These are phyloP conservation scores for Paramecium biaurelia DNA, from an alignment of 73 alveolate genomes.

Conservation along the genomic window DNA sequence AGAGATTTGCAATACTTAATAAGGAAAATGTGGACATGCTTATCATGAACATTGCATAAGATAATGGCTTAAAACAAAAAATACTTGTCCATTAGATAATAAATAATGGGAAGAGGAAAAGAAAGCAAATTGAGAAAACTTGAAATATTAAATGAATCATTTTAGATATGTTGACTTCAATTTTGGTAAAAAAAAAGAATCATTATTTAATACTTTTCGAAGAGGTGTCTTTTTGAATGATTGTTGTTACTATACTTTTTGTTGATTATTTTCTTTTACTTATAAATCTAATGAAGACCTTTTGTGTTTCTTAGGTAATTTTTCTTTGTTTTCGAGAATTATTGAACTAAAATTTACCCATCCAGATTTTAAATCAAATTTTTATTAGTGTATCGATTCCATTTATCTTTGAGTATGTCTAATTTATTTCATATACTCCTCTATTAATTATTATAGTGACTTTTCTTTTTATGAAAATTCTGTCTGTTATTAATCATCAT, in stretches of 20 bases:
- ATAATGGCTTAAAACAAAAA: slow-evolving; percentile 31
- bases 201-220: neutral
- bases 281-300: neutral
- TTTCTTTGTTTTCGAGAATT: neutral
- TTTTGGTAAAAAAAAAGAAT: neutral
- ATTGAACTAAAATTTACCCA: slow-evolving; percentile 5
- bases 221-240: neutral
- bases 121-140: neutral
- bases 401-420: neutral
- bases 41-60: slow-evolving; percentile 48
- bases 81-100: slow-evolving; percentile 50
- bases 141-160: slow-evolving; percentile 12
- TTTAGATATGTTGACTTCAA: neutral
- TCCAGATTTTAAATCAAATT: neutral
- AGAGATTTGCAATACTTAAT: neutral
- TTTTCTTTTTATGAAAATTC: neutral
- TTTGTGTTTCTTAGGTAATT: neutral
- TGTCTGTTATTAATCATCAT: neutral
- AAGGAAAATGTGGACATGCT: slow-evolving; percentile 34
- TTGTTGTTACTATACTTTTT: neutral
- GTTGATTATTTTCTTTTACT: neutral
- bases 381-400: neutral
- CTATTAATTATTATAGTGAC: neutral
- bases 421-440: neutral
- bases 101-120: slow-evolving; percentile 24